phyloP scores from a whole-genome alignment of 2,329 filamentous ascomycete genomes.

The Calonectria montana region DNA sequence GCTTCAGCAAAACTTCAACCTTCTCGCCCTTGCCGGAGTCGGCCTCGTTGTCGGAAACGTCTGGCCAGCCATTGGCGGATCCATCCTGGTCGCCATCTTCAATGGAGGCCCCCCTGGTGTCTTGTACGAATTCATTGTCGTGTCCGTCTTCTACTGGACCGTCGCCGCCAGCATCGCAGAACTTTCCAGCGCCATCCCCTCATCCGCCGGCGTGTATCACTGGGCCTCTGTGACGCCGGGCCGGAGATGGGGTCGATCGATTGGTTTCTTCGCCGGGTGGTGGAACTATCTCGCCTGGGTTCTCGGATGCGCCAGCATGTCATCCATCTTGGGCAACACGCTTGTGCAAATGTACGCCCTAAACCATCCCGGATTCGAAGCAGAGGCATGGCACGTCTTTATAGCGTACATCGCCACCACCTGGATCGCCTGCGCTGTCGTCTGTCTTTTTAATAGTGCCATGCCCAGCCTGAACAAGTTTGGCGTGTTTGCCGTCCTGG shows the following conservation, averaged over 20 bases:
- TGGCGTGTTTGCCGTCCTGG: constrained; percentile 61
- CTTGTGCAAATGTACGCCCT: constrained; percentile 57
- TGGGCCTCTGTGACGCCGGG: constrained; percentile 71
- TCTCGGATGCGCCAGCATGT: constrained; percentile 53
- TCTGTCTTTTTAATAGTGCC: constrained; percentile 66
- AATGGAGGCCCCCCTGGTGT: constrained; percentile 73
- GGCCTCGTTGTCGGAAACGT: constrained; percentile 56
- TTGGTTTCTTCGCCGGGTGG: constrained; percentile 60
- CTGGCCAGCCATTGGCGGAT: constrained; percentile 58
- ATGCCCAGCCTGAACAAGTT: constrained; percentile 65
- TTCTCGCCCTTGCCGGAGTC: constrained; percentile 54
- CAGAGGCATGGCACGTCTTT: constrained; percentile 57
- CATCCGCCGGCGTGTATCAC: constrained; percentile 70
- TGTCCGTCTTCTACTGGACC: constrained; percentile 66
- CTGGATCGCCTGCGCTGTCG: constrained; percentile 51
- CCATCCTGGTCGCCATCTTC: constrained; percentile 62
- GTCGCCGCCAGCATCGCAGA: constrained; percentile 70
- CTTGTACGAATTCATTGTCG: constrained; percentile 68
- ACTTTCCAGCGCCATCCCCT: constrained; percentile 71
- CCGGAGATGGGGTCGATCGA: constrained; percentile 58
- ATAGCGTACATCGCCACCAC: constrained; percentile 54
- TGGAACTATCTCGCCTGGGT: constrained; percentile 59
- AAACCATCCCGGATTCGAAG: constrained; percentile 51
- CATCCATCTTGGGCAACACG: constrained; percentile 54
- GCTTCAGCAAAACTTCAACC: constrained; percentile 52